Evolutionary conservation across 1,139 yeast species (phyloP).

Genomic region (Geotrichum reessii): DNA sequence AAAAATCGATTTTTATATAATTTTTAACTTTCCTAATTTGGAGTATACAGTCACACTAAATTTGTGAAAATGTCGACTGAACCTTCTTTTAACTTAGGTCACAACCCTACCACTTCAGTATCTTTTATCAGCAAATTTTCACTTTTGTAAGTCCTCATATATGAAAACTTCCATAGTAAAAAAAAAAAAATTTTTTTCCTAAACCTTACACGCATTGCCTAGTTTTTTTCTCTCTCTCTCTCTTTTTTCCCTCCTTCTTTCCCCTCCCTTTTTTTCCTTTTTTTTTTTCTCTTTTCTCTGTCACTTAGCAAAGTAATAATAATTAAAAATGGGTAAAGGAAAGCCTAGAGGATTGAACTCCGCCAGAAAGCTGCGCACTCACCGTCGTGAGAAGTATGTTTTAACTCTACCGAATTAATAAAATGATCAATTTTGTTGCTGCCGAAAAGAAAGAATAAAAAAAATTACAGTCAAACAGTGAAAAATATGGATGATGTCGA

Average conservation of each 20-base stretch:
- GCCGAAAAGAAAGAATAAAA: not conserved
- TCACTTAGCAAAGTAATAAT: conserved; percentile 69
- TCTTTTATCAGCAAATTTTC: not conserved
- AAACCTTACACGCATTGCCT: not conserved
- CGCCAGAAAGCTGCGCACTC: conserved; percentile 99
- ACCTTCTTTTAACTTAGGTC: not conserved
- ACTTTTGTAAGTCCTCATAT: not conserved
- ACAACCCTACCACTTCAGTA: not conserved
- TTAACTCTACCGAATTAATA: conserved; percentile 3
- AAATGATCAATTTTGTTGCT: not conserved
- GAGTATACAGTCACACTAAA: not conserved
- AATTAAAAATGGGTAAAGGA: conserved; percentile 37
- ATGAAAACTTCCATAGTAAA: not conserved
- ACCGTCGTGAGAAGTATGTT: conserved; percentile 92
- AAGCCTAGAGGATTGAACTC: conserved; percentile 96
- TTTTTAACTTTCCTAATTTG: not conserved
- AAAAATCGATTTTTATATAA: too few relatives aligned
- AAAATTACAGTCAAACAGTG: not conserved
- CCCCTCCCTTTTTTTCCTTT: not conserved
- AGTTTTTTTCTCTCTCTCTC: conserved; percentile 3
- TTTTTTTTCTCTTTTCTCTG: conserved; percentile 21
- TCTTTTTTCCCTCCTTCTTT: conserved; percentile 5
- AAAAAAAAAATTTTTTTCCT: too few relatives aligned
- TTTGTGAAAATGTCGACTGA: not conserved
- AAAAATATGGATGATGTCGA: not conserved